Evolutionary conservation across 2,329 filamentous ascomycete species (phyloP).

Genomic region (Penicillium sp.): DNA sequence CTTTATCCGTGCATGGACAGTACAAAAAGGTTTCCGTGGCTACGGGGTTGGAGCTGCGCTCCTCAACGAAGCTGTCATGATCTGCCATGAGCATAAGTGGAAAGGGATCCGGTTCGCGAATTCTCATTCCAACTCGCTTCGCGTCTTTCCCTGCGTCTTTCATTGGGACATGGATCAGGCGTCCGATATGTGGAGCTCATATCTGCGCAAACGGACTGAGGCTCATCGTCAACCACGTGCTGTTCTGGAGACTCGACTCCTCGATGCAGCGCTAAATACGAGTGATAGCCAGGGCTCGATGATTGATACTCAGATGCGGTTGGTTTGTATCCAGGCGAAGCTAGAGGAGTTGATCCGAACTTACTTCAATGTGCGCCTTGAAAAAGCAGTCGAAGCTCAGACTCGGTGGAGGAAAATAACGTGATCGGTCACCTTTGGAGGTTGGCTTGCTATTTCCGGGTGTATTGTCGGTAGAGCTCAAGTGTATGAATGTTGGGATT

Average conservation of each 20-base stretch:
- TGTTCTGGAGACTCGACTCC: not conserved
- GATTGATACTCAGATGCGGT: not conserved
- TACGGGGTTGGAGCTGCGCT: constrained; percentile 71
- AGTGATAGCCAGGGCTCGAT: not conserved
- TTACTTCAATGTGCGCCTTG: not conserved
- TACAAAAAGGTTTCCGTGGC: constrained; percentile 65
- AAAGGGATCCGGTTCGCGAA: constrained; percentile 68
- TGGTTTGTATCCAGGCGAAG: not conserved
- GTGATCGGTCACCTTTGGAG: not conserved
- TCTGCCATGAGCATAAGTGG: constrained; percentile 68
- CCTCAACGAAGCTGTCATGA: constrained; percentile 68
- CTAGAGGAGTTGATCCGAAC: not conserved
- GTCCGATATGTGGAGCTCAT: not conserved
- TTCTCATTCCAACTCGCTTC: constrained; percentile 72
- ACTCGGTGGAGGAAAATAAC: not conserved
- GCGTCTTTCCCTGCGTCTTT: constrained; percentile 56
- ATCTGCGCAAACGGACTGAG: not conserved
- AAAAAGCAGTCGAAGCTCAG: not conserved
- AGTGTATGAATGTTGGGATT: not conserved
- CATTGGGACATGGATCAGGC: not conserved
- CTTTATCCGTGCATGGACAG: constrained; percentile 79
- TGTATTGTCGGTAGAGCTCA: no score
- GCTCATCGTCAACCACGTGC: not conserved
- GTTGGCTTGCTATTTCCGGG: not conserved
- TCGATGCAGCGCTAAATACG: not conserved